Evolutionary conservation across 768 basidiomycete species (phyloP).

Genomic region (Lactifluus volemus): DNA sequence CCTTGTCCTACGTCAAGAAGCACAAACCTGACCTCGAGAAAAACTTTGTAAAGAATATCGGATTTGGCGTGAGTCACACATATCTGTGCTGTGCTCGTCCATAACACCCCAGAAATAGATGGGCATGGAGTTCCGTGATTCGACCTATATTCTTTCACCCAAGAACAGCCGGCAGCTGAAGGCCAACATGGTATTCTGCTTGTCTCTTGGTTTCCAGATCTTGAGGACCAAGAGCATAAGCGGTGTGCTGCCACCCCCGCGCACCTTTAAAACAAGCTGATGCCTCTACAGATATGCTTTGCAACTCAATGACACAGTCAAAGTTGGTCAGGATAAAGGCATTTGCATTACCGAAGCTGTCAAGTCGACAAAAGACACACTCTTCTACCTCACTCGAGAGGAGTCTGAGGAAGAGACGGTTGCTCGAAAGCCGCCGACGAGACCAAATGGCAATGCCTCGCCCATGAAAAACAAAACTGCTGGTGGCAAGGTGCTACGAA

Average conservation of each 20-base stretch:
- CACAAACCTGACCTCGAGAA: constrained; percentile 80
- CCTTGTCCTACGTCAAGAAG: constrained; percentile 57
- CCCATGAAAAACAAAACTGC: constrained; percentile 67
- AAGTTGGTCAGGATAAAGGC: constrained; percentile 57
- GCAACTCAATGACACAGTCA: constrained; percentile 83
- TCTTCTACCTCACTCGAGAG: constrained; percentile 72
- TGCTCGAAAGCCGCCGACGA: constrained; percentile 46
- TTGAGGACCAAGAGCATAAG: constrained; percentile 67
- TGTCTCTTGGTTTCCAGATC: constrained; percentile 81
- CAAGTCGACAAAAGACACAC: constrained; percentile 75
- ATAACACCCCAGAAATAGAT: constrained; percentile 42
- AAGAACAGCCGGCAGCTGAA: constrained; percentile 70
- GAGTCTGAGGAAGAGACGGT: constrained; percentile 48
- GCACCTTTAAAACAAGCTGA: neutral
- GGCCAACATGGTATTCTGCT: constrained; percentile 77
- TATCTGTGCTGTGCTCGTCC: neutral
- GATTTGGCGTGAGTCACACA: constrained; percentile 63
- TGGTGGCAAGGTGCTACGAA: constrained; percentile 79
- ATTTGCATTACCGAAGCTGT: constrained; percentile 75
- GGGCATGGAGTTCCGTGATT: constrained; percentile 93
- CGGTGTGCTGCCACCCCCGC: constrained; percentile 41
- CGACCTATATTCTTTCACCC: constrained; percentile 67
- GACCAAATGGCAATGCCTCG: constrained; percentile 51
- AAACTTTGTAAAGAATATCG: constrained; percentile 80
- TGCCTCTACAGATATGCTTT: constrained; percentile 61